A percentile compares a stretch with the other conserved stretches of the same genome.
Evolutionary conservation across 2,329 filamentous ascomycete species (phyloP).

Genomic region (Fusarium paranaense): DNA sequence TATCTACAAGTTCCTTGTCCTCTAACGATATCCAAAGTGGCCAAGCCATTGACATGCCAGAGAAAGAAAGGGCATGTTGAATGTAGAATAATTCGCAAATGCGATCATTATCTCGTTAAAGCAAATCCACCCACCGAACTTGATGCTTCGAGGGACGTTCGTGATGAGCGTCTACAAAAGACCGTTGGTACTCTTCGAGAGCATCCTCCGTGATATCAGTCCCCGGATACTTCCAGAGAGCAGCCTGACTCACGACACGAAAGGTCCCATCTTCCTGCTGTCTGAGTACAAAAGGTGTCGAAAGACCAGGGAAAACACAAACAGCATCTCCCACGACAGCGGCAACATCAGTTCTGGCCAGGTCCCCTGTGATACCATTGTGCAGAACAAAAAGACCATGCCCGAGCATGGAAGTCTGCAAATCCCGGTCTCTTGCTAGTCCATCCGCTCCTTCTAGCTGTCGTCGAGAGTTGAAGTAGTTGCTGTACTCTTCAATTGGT

Average conservation of each 20-base stretch:
- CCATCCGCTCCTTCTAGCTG: constrained; percentile 4
- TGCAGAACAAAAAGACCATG: constrained; percentile 3
- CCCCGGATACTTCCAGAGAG: background rate
- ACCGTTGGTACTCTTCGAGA: background rate
- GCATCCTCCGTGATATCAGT: background rate
- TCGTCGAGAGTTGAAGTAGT: accelerated
- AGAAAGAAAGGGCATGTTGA: background rate
- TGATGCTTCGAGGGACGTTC: background rate
- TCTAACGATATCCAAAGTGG: background rate
- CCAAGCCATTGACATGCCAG: background rate
- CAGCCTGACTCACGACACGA: background rate
- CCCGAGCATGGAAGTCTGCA: constrained; percentile 1
- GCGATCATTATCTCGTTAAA: background rate
- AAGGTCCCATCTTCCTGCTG: background rate
- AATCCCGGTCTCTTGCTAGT: background rate
- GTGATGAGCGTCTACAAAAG: background rate
- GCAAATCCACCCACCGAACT: background rate
- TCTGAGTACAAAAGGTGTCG: background rate
- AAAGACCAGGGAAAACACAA: constrained; percentile 7
- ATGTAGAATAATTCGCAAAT: background rate
- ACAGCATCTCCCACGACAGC: constrained; percentile 2
- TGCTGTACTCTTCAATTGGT: background rate
- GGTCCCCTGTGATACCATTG: background rate
- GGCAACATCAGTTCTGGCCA: accelerated
- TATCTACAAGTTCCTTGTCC: background rate